A percentile compares a stretch with the other conserved stretches of the same genome.
These are phyloP conservation scores for Boechera retrofracta DNA, from an alignment of 345 rosid genomes.

Conservation along the genomic window DNA sequence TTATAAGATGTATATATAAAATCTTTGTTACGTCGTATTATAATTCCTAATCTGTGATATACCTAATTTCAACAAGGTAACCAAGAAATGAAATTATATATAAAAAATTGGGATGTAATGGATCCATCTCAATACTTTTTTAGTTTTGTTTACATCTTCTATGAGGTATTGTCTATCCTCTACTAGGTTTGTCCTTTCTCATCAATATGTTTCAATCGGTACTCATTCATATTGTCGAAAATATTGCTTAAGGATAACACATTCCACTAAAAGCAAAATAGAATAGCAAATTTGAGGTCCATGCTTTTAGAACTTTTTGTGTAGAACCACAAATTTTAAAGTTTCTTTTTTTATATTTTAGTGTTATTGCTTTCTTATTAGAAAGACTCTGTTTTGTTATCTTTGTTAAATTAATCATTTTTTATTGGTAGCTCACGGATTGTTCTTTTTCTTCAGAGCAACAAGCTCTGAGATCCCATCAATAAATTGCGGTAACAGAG, in stretches of 20 bases:
- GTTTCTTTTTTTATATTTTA: neutral
- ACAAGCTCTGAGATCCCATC: conserved; percentile 12
- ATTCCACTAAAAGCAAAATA: too few relatives aligned
- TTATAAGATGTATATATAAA: conserved; percentile 11
- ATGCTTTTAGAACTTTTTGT: neutral
- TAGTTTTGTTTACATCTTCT: too few relatives aligned
- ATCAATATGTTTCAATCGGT: too few relatives aligned
- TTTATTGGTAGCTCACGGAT: neutral
- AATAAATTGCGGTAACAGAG: conserved; percentile 21
- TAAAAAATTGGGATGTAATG: too few relatives aligned
- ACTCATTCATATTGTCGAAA: too few relatives aligned
- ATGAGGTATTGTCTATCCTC: too few relatives aligned
- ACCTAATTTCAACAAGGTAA: too few relatives aligned
- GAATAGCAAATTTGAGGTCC: neutral
- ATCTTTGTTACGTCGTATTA: neutral
- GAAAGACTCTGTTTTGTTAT: neutral
- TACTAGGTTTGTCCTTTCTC: too few relatives aligned
- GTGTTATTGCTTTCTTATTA: conserved; percentile 1
- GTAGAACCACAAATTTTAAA: conserved; percentile 8
- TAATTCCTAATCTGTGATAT: too few relatives aligned
- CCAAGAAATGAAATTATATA: too few relatives aligned
- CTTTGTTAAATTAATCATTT: neutral
- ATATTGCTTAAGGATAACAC: too few relatives aligned
- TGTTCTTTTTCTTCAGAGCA: conserved; percentile 5
- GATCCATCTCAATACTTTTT: too few relatives aligned